Percentiles rank a stretch among this genome's conserved stretches.
Evolutionary conservation across 805 yeast species (phyloP).

Genomic region (Torulaspora indica): DNA sequence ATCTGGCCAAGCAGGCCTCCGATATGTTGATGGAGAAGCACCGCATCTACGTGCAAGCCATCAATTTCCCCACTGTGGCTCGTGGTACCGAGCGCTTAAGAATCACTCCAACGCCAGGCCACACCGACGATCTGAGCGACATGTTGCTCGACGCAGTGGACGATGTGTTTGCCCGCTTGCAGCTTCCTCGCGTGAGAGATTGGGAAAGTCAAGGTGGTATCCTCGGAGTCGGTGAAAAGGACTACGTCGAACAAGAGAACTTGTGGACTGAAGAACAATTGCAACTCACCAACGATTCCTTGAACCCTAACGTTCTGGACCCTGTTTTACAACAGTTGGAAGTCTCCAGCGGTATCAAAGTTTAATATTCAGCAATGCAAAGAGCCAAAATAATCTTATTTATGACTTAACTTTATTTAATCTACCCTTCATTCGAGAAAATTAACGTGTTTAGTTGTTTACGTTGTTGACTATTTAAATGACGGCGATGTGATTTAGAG

Average conservation of each 20-base stretch:
- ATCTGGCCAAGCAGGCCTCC: conserved; percentile 84
- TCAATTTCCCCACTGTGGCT: conserved; percentile 96
- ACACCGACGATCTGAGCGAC: conserved; percentile 69
- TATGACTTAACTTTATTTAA: conserved; percentile 1
- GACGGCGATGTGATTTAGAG: not conserved
- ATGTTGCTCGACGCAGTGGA: conserved; percentile 74
- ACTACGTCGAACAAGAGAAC: conserved; percentile 48
- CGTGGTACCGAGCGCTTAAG: conserved; percentile 94
- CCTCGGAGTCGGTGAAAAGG: conserved; percentile 75
- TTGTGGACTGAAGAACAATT: conserved; percentile 88
- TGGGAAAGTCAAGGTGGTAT: conserved; percentile 84
- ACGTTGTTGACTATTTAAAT: not conserved
- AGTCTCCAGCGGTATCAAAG: conserved; percentile 59
- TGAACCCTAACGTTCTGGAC: conserved; percentile 61
- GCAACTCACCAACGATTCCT: conserved; percentile 52
- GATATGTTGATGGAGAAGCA: conserved; percentile 81
- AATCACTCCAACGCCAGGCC: conserved; percentile 99
- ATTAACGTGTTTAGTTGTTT: too few species aligned
- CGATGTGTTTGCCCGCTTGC: conserved; percentile 68
- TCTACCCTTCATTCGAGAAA: not conserved
- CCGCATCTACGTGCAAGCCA: conserved; percentile 93
- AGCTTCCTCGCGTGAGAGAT: conserved; percentile 66
- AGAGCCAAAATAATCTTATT: conserved; percentile 5
- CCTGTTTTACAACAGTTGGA: conserved; percentile 61
- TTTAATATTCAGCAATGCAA: conserved; percentile 8